Base-by-base conservation (phyloP, 257 asterid genomes). In the Fraxinus anomala region DNA sequence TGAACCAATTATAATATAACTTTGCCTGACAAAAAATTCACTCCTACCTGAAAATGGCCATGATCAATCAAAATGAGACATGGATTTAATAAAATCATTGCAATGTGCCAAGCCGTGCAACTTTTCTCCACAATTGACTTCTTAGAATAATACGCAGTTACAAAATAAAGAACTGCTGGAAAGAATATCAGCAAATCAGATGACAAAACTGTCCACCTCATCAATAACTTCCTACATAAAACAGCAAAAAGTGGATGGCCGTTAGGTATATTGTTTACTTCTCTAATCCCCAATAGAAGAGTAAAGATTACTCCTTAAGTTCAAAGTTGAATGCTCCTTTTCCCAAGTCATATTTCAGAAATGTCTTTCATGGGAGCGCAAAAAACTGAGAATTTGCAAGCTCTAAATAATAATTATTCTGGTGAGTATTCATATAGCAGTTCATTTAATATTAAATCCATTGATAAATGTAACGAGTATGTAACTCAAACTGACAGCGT, bases 181-280 rank as follows among this genome's bases (percentile, higher is more conserved):
- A 93, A 96, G 89, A 93, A 96, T 85, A 93, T 86, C 87, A 93
- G 83, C 80, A 87, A 83, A 89, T 96, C 97, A 77, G 99, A 96
- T 74, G 87, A 89, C 86, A 93, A 79, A 82, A 93, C 98, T 42
- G 97, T 96, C 98, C 99, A 92, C 86, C 99, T 90, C 99, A 96
- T 96, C 93, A 96, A 92, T 91, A 95, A 89, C 90, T 93, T 95
- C 92, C 99, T 96, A 91, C 97, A 89, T 65, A 24, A 78, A 80
- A 74, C 49, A 86, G 74, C 82, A 85, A 34, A 73, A 68, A 81
- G 73, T 65, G 79, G 75, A 74, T 82, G 79, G 70, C 74, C 68
- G 68, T 76, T 47, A 80, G 34, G 66, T 26, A 49, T 67, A 63
- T 6, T 26, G 31, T 74, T 68, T 28, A 66, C 42, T 68, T 30